These are phyloP conservation scores for Boechera retrofracta DNA, from an alignment of 345 rosid genomes.

Conservation along the genomic window DNA sequence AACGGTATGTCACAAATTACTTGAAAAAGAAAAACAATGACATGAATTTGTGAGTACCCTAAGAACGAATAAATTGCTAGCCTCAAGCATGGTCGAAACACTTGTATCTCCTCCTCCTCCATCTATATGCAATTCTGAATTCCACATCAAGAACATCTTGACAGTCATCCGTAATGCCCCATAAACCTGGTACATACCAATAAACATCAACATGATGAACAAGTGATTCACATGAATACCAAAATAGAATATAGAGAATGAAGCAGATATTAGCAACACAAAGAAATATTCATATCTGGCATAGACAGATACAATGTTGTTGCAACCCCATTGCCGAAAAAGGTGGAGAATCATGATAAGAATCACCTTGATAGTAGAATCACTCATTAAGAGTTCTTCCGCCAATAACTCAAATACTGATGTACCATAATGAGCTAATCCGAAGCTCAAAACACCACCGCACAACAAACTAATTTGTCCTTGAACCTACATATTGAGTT, in stretches of 20 bases:
- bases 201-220: constrained; percentile 21
- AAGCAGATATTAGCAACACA: constrained; percentile 21
- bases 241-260: constrained; percentile 24
- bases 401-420: constrained; percentile 97
- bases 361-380: constrained; percentile 82
- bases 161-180: constrained; percentile 99
- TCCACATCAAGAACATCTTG: constrained; percentile 99
- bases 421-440: constrained; percentile 83
- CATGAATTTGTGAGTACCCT: constrained; percentile 58
- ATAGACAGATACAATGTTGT: not conserved
- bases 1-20: constrained; percentile 28
- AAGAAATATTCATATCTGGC: constrained; percentile 4
- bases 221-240: constrained; percentile 1
- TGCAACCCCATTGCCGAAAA: constrained; percentile 46
- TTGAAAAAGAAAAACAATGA: constrained; percentile 29
- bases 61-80: constrained; percentile 93
- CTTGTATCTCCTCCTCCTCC: constrained; percentile 81
- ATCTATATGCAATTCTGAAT: constrained; percentile 86
- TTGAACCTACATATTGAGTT: constrained; percentile 67
- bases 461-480: constrained; percentile 89
- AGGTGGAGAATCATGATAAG: constrained; percentile 16
- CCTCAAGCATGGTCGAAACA: constrained; percentile 85
- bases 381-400: constrained; percentile 97
- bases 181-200: constrained; percentile 66
- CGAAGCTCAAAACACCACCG: constrained; percentile 86